Conservation (phyloP, 257 asterid species). For the Nicotiana tomentosiformis region DNA sequence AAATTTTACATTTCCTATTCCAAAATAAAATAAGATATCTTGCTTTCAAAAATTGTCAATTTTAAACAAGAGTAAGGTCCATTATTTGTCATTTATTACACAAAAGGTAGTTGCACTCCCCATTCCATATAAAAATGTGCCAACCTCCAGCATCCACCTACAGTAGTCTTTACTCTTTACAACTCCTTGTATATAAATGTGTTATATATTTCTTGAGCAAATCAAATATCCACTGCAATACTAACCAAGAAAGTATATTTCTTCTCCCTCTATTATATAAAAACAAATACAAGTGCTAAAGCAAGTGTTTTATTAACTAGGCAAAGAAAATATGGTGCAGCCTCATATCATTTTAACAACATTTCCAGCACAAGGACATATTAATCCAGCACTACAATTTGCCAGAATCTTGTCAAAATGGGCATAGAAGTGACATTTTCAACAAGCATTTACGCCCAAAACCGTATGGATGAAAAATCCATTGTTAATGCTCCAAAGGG, state of each 20-base stretch:
- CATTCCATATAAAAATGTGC: conserved; percentile 4
- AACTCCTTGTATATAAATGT: neutral
- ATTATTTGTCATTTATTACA: neutral
- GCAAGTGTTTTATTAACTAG: neutral
- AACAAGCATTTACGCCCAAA: conserved; percentile 17
- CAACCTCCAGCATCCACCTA: neutral
- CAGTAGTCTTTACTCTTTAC: neutral
- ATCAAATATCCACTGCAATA: neutral
- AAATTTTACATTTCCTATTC: no score
- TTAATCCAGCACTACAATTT: conserved; percentile 23
- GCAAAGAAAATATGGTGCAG: neutral
- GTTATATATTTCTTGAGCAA: neutral
- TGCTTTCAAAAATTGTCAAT: no score
- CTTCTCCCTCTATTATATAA: no score
- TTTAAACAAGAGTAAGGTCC: neutral
- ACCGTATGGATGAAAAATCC: conserved; percentile 9
- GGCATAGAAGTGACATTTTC: conserved; percentile 22
- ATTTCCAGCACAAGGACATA: conserved; percentile 33
- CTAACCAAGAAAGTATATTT: no score
- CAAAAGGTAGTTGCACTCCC: neutral
- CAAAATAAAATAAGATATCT: no score
- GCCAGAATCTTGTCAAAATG: conserved; percentile 15
- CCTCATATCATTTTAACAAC: conserved; percentile 17
- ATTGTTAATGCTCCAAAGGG: neutral
- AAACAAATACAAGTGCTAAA: neutral